phyloP scores from a whole-genome alignment of 495 filamentous ascomycete genomes.

The Penicillium dipodomyicola region DNA sequence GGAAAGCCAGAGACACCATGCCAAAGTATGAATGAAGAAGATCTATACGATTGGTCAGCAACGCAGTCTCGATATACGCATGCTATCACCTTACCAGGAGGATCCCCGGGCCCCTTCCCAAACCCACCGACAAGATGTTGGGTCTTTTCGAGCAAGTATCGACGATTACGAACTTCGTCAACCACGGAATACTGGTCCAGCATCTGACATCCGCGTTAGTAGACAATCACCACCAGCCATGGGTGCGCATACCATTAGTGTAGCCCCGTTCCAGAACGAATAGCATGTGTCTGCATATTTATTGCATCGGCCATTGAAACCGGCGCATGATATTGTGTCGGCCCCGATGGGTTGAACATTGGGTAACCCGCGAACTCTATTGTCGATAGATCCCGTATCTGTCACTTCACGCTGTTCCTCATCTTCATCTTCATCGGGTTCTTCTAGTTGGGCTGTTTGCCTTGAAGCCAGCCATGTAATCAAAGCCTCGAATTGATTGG shows the following conservation, averaged over 20 bases:
- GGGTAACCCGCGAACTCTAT: constrained; percentile 34
- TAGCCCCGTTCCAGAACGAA: constrained; percentile 80
- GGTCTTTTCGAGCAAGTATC: constrained; percentile 83
- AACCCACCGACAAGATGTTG: constrained; percentile 92
- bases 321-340: constrained; percentile 51
- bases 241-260: constrained; percentile 54
- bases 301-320: constrained; percentile 85
- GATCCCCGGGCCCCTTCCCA: constrained; percentile 74
- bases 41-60: constrained; percentile 48
- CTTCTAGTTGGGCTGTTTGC: constrained; percentile 55
- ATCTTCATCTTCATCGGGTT: constrained; percentile 47
- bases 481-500: constrained; percentile 42
- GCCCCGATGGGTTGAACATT: constrained; percentile 31
- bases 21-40: constrained; percentile 90
- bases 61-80: constrained; percentile 2
- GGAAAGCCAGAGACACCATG: constrained; percentile 68
- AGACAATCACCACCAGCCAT: not conserved
- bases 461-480: constrained; percentile 68
- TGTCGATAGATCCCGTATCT: constrained; percentile 24
- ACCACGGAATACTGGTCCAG: constrained; percentile 62
- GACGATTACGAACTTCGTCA: constrained; percentile 57
- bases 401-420: constrained; percentile 30
- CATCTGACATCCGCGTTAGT: constrained; percentile 47
- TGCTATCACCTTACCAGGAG: constrained; percentile 54
- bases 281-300: constrained; percentile 94